These are phyloP conservation scores for Zygoascus sp. DNA, from an alignment of 1,139 yeast species.

Conservation along the genomic window DNA sequence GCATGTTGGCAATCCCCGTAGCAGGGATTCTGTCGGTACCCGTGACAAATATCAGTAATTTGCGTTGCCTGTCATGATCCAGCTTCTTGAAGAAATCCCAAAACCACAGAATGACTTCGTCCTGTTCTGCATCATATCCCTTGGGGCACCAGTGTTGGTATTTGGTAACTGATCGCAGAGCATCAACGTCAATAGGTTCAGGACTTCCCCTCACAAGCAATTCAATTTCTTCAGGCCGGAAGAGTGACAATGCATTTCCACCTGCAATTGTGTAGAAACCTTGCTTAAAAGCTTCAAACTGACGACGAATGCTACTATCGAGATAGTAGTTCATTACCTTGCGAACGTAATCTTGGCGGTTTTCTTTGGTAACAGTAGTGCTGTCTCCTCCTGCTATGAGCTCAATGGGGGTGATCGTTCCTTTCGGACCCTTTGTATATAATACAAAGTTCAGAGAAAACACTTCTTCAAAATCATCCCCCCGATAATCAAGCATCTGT, in stretches of 20 bases:
- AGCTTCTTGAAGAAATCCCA: constrained; percentile 66
- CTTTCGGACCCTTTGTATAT: constrained; percentile 24
- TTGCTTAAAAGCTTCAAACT: constrained; percentile 52
- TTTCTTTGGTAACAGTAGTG: constrained; percentile 50
- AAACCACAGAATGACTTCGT: constrained; percentile 61
- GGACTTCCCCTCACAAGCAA: constrained; percentile 74
- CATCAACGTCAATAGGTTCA: constrained; percentile 60
- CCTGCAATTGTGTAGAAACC: constrained; percentile 79
- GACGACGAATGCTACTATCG: constrained; percentile 49
- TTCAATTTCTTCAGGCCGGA: constrained; percentile 78
- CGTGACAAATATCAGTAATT: constrained; percentile 69
- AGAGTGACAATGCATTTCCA: constrained; percentile 72
- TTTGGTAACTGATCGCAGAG: constrained; percentile 64
- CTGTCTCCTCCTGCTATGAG: constrained; percentile 55
- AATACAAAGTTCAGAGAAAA: constrained; percentile 50
- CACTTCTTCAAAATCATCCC: constrained; percentile 41
- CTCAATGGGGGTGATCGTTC: constrained; percentile 36
- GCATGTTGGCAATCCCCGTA: constrained; percentile 68
- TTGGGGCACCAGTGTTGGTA: constrained; percentile 58
- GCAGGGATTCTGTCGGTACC: constrained; percentile 93
- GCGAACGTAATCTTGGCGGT: constrained; percentile 57
- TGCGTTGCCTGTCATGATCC: constrained; percentile 49
- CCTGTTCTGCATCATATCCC: constrained; percentile 36
- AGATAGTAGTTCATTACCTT: constrained; percentile 59
- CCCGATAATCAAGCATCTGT: constrained; percentile 48